Conservation (phyloP, 768 basidiomycete species). For the Kwoniella mangroviensis region DNA sequence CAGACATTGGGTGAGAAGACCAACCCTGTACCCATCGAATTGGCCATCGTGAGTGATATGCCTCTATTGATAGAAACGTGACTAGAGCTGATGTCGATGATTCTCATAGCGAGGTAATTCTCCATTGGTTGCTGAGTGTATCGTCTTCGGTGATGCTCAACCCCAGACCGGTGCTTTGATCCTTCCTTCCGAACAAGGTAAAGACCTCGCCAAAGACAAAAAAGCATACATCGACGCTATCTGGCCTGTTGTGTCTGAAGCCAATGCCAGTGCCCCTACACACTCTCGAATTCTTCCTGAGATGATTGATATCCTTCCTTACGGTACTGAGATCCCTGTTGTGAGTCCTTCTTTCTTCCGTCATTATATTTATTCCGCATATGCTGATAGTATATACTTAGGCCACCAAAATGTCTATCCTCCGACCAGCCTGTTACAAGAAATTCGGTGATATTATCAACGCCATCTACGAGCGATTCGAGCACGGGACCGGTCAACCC, state of each 20-base stretch:
- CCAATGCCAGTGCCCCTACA: slow-evolving; percentile 64
- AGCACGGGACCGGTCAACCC: slow-evolving; percentile 57
- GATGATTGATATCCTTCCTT: slow-evolving; percentile 63
- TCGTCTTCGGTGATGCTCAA: slow-evolving; percentile 64
- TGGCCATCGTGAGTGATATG: slow-evolving; percentile 57
- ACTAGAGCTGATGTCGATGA: not conserved
- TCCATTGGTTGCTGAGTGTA: slow-evolving; percentile 63
- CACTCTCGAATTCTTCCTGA: slow-evolving; percentile 65
- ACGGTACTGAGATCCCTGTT: slow-evolving; percentile 61
- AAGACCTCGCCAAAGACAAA: slow-evolving; percentile 49
- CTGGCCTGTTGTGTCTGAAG: slow-evolving; percentile 63
- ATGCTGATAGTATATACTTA: slow-evolving; percentile 26
- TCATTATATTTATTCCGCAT: not conserved
- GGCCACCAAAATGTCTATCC: slow-evolving; percentile 64
- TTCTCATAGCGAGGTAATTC: slow-evolving; percentile 60
- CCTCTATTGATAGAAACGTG: not conserved
- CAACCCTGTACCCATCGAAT: slow-evolving; percentile 66
- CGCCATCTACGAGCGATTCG: slow-evolving; percentile 59
- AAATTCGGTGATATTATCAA: slow-evolving; percentile 63
- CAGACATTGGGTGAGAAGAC: slow-evolving; percentile 65
- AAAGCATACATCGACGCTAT: slow-evolving; percentile 59
- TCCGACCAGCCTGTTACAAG: slow-evolving; percentile 64
- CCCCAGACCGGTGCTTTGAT: slow-evolving; percentile 65
- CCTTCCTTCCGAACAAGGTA: slow-evolving; percentile 61
- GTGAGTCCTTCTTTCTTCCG: slow-evolving; percentile 25